Percentiles rank a stretch among this genome's conserved stretches.
Conservation (phyloP, 1,284 basidiomycete genomes). For the Chalciporus sp. region DNA sequence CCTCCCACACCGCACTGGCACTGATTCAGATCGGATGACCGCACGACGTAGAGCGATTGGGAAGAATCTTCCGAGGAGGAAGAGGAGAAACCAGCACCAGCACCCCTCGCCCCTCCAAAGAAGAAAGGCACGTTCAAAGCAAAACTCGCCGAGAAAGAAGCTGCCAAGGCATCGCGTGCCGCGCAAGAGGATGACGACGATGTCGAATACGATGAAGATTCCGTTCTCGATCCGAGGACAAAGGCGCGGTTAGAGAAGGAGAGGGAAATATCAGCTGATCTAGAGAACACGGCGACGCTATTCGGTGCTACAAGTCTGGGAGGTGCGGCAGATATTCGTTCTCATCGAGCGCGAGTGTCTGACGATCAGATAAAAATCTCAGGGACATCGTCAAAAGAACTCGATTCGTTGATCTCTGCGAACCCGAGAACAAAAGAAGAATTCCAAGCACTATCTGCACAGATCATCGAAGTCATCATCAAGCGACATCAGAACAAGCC, state of each 20-base stretch:
- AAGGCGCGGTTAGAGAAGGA: conserved; percentile 77
- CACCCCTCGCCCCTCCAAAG: conserved; percentile 67
- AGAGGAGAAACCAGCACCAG: conserved; percentile 52
- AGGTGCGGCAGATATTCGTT: conserved; percentile 45
- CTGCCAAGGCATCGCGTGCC: conserved; percentile 54
- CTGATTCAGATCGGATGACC: too few relatives aligned
- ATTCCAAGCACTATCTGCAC: conserved; percentile 71
- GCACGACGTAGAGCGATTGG: conserved; percentile 85
- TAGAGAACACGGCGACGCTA: conserved; percentile 80
- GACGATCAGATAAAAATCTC: conserved; percentile 3
- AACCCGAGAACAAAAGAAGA: conserved; percentile 87
- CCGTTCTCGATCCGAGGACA: conserved; percentile 78
- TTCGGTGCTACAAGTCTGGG: conserved; percentile 73
- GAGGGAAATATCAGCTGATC: conserved; percentile 81
- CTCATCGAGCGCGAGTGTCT: neutral
- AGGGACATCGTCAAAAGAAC: conserved; percentile 69
- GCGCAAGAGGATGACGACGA: conserved; percentile 44
- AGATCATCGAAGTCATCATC: conserved; percentile 74
- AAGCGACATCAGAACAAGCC: conserved; percentile 80
- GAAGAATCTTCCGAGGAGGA: conserved; percentile 87
- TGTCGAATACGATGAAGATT: conserved; percentile 71
- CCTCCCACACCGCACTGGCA: conserved; percentile 2
- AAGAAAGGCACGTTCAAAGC: conserved; percentile 90
- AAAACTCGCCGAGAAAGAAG: conserved; percentile 89
- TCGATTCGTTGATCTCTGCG: conserved; percentile 69